phyloP scores from a whole-genome alignment of 2,329 filamentous ascomycete species.

The Paramyrothecium sp. region DNA sequence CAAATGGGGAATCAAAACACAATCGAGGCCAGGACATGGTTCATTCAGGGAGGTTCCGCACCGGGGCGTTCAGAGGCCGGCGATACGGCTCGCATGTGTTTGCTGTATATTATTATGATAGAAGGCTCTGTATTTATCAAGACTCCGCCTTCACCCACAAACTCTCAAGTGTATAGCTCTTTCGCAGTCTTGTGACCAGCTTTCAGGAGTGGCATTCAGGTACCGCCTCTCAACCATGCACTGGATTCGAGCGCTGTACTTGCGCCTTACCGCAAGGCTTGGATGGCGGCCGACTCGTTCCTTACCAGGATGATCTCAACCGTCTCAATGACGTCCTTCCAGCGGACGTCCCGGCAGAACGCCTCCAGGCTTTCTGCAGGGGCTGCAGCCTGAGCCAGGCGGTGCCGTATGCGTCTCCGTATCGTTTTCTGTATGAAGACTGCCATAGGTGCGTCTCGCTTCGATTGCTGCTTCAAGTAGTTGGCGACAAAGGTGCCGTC shows the following conservation, averaged over 20 bases:
- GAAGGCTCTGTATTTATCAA: not conserved
- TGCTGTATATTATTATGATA: not conserved
- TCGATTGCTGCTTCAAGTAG: constrained; percentile 34
- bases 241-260: not conserved
- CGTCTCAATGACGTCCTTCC: constrained; percentile 31
- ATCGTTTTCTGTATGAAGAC: constrained; percentile 30
- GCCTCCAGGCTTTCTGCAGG: constrained; percentile 27
- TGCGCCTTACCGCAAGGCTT: constrained; percentile 12
- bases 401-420: constrained; percentile 18
- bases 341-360: constrained; percentile 26
- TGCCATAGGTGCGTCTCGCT: constrained; percentile 30
- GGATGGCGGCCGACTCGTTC: constrained; percentile 16
- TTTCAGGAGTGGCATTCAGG: not conserved
- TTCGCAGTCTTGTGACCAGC: no score
- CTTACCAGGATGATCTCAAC: constrained; percentile 27
- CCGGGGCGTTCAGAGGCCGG: no score
- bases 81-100: not conserved
- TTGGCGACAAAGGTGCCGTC: constrained; percentile 27
- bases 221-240: not conserved
- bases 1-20: no score
- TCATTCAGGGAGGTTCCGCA: not conserved
- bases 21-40: not conserved
- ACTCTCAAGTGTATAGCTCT: not conserved
- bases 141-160: not conserved
- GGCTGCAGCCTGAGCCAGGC: constrained; percentile 1